Conservation (phyloP, 1,284 basidiomycete genomes). For the Marasmius fiardii region DNA sequence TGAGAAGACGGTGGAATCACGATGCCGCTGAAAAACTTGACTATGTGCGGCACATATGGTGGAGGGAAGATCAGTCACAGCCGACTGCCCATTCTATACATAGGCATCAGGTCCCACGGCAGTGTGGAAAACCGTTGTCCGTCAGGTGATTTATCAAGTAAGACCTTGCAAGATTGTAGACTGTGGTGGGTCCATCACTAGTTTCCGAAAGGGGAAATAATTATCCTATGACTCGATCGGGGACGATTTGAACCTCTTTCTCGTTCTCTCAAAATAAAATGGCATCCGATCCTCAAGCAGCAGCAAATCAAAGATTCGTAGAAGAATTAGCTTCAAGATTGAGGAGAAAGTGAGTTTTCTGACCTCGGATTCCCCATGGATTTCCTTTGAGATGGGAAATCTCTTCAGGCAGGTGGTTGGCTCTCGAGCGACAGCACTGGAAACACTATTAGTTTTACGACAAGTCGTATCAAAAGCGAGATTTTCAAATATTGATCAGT, state of each 20-base stretch:
- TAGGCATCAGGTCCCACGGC: too few relatives aligned
- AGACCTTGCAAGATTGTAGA: not conserved
- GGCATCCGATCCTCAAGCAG: slow-evolving; percentile 13
- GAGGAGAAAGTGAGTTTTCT: slow-evolving; percentile 12
- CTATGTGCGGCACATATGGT: too few relatives aligned
- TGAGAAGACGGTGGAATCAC: too few relatives aligned
- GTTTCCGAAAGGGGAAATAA: not conserved
- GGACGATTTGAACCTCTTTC: not conserved
- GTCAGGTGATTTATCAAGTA: too few relatives aligned
- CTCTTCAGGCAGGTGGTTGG: slow-evolving; percentile 80
- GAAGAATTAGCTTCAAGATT: slow-evolving; percentile 15
- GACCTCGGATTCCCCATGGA: slow-evolving; percentile 5
- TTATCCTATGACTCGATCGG: slow-evolving; percentile 9
- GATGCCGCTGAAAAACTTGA: too few relatives aligned
- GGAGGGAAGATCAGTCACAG: too few relatives aligned
- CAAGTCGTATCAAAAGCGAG: slow-evolving; percentile 87
- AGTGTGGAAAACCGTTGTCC: too few relatives aligned
- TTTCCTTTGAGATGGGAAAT: slow-evolving; percentile 4
- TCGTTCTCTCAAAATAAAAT: slow-evolving; percentile 1
- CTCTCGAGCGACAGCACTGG: slow-evolving; percentile 83
- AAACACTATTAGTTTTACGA: slow-evolving; percentile 84
- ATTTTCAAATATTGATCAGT: slow-evolving; percentile 85
- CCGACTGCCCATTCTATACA: too few relatives aligned
- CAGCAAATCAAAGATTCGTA: slow-evolving; percentile 15
- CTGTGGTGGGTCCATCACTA: not conserved